These are phyloP conservation scores for Spatholobus suberectus DNA, from an alignment of 306 rosid species.

Conservation along the genomic window DNA sequence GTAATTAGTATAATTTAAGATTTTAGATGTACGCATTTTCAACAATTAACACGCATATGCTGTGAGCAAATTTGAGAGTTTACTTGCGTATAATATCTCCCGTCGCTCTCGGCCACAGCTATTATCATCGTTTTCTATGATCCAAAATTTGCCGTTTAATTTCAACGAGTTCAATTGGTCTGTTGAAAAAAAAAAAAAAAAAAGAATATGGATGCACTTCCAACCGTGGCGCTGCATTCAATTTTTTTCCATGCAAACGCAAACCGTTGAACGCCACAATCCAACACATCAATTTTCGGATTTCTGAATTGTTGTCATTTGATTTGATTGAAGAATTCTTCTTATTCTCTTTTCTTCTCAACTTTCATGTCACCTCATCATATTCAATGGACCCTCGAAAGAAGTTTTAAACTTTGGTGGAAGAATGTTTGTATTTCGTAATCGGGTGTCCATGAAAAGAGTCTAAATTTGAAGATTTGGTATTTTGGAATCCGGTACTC, in stretches of 20 bases:
- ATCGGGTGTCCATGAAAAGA: constrained; percentile 45
- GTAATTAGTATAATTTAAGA: background rate
- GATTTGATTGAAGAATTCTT: background rate
- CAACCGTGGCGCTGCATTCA: background rate
- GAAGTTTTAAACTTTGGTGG: constrained; percentile 29
- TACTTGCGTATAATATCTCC: background rate
- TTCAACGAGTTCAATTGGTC: constrained; percentile 24
- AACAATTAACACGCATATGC: background rate
- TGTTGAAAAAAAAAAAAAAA: background rate
- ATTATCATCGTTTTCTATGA: background rate
- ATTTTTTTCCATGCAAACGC: background rate
- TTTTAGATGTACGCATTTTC: background rate
- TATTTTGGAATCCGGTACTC: constrained; percentile 24
- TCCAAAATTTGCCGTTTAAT: constrained; percentile 20
- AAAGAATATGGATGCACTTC: constrained; percentile 4
- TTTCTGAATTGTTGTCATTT: constrained; percentile 11
- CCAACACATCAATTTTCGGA: background rate
- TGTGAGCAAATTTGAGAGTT: background rate
- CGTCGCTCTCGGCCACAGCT: constrained; percentile 3
- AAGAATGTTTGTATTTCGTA: constrained; percentile 35
- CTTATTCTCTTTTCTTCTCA: background rate
- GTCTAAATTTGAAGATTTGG: constrained; percentile 42
- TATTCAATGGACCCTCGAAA: constrained; percentile 5
- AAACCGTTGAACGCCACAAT: background rate
- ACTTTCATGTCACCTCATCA: constrained; percentile 32